A percentile compares a stretch with the other conserved stretches of the same genome.
Evolutionary conservation across 768 basidiomycete genomes (phyloP).

Genomic region (Rickenella mellea): DNA sequence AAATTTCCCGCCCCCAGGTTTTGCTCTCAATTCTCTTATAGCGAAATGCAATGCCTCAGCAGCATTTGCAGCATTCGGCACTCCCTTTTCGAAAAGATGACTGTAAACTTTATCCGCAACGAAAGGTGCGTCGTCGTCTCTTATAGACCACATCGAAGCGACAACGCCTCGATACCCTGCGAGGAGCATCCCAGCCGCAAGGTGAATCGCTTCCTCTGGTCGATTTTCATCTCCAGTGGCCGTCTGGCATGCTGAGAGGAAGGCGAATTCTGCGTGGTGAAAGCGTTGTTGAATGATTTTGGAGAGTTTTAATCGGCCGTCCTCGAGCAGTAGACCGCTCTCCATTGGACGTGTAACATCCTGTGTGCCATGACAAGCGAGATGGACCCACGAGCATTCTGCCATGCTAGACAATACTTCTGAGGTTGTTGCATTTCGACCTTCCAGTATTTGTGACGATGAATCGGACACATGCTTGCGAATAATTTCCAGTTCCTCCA

Average conservation of each 20-base stretch:
- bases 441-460: too few species aligned
- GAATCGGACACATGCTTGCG: neutral
- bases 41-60: too few species aligned
- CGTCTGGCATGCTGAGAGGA: conserved; percentile 21
- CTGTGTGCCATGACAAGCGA: conserved; percentile 23
- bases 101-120: conserved; percentile 8
- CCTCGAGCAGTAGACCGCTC: conserved; percentile 16
- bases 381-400: conserved; percentile 15
- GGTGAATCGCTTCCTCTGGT: conserved; percentile 21
- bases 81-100: neutral
- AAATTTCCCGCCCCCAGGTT: too few species aligned
- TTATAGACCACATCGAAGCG: conserved; percentile 25
- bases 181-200: conserved; percentile 21
- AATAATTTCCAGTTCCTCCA: conserved; percentile 3
- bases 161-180: conserved; percentile 23
- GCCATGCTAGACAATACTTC: too few species aligned
- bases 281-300: conserved; percentile 13
- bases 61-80: too few species aligned
- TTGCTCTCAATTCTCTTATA: too few species aligned
- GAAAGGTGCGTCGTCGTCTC: conserved; percentile 14
- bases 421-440: too few species aligned
- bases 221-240: conserved; percentile 14
- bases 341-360: conserved; percentile 14
- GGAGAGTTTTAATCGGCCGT: conserved; percentile 14
- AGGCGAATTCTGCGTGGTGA: conserved; percentile 16